Base-by-base conservation (phyloP, 805 yeast genomes). In the Wickerhamiella slavikovae region DNA sequence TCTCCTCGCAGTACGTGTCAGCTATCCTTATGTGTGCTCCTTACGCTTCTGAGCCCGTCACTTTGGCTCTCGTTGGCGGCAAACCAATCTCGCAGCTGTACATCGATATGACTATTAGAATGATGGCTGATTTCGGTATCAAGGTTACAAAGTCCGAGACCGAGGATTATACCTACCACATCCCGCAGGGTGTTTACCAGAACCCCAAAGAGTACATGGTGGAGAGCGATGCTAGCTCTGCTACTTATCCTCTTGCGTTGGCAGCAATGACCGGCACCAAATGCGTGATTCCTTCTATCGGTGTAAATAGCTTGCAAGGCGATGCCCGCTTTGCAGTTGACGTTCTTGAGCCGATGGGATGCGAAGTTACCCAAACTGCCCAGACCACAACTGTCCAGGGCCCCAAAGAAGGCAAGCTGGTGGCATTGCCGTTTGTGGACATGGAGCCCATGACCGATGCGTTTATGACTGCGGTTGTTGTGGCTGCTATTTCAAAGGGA, bases 361-460 rank as follows among this genome's bases (percentile, higher is more conserved):
- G 96, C 52, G 55, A 46, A 2, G 98, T 89, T 15, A 62, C 53
- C 25, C 98, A 89, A 57, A 68, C 89, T 2, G 74, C 64, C 1
- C 69, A 76, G 2, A 71, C 91, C 2, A 89, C 98, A 0, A 82
- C 95, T 1, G 96, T 89, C 6, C 68, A 73, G 24, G 96, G 95
- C 28, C 94, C 95, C 4, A 91, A 91, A 11, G 35, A 52, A 0
- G 13, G 27, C 4, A 13, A 13, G 12, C 60, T 89, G 39, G 65
- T 61, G 43, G 78, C 92, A 5, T 58, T 89, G 38, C 58, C 69
- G 9, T 65, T 60, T 37, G 74, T 89, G 33, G 95, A 89, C 49
- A 89, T 89, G 98, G 98, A 89, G 55, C 96, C 98, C 31, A 89
- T 89, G 98, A 89, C 98, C 0, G 98, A 89, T 54, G 98, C 98